Evolutionary conservation across 257 asterid species (phyloP), one percentile per base, ranked within the genome.

Genomic region (Lithospermum erythrorhizon): DNA sequence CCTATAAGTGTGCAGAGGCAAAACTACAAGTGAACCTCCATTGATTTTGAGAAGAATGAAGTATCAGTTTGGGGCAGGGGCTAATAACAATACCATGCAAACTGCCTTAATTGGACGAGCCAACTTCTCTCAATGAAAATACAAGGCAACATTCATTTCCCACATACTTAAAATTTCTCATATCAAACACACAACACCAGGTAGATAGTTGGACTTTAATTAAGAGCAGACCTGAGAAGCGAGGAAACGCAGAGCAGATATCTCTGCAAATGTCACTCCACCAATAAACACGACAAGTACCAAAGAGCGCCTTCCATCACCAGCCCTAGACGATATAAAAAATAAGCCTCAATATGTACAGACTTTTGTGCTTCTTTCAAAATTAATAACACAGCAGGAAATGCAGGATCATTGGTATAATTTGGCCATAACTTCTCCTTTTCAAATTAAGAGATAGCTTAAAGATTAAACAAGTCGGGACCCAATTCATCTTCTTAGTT

Each of bases 251-350:
- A 93, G 99, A 57, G 99, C 97, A 65, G 97, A 84, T 25, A 89
- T 89, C 80, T 93, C 99, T 47, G 99, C 99, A 72, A 83, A 83
- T 18, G 98, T 91, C 61, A 91, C 98, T 61, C 97, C 98, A 55
- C 98, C 98, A 70, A 93, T 74, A 59, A 93, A 93, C 71, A 93
- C 97, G 23, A 93, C 97, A 22, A 89, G 94, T 78, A 93, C 91
- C 69, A 93, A 65, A 57, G 89, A 79, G 9, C 98, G 97, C 72
- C 94, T 84, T 72, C 97, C 98, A 66, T 81, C 87, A 24, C 80
- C 83, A 68, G 78, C 72, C 67, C 96, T 88, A 76, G 30, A 69
- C 56, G 4, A 27, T 27, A 73, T 61, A 35, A 30, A 57, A 63
- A 58, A 13, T 23, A 20, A 24, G 7, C 30, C 17, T 22, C 14